phyloP scores from a whole-genome alignment of 1,284 basidiomycete genomes.

The Agroathelia rolfsii region DNA sequence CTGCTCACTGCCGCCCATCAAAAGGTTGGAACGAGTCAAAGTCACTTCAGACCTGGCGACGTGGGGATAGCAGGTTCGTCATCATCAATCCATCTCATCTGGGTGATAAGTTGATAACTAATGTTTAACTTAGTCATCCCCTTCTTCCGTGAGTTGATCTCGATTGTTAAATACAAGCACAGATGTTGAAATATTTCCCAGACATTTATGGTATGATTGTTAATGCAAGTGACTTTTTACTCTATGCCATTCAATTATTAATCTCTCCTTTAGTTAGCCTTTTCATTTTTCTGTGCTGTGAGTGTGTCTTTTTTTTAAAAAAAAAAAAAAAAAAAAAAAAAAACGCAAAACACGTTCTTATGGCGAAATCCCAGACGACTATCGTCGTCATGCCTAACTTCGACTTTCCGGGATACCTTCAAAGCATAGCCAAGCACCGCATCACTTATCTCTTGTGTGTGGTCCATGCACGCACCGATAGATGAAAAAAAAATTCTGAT shows the following conservation, averaged over 20 bases:
- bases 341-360: constrained; percentile 4
- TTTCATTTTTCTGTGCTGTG: constrained; percentile 44
- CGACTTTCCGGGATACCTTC: constrained; percentile 54
- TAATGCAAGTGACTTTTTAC: constrained; percentile 28
- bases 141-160: constrained; percentile 24
- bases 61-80: constrained; percentile 37
- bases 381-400: constrained; percentile 71
- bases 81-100: constrained; percentile 5
- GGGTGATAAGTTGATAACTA: neutral
- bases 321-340: neutral
- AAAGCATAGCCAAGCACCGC: constrained; percentile 56
- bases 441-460: constrained; percentile 58
- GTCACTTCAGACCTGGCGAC: constrained; percentile 44
- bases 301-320: constrained; percentile 11
- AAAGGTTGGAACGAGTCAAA: constrained; percentile 37
- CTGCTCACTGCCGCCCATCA: constrained; percentile 49
- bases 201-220: constrained; percentile 70
- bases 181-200: constrained; percentile 25
- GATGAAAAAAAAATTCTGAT: constrained; percentile 18
- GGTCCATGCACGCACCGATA: constrained; percentile 10
- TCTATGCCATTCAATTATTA: constrained; percentile 6
- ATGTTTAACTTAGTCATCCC: constrained; percentile 20
- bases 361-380: constrained; percentile 30
- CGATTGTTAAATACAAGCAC: constrained; percentile 13
- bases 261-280: constrained; percentile 35